Evolutionary conservation across 2,329 filamentous ascomycete species (phyloP).

Genomic region (Talaromyces islandicus): DNA sequence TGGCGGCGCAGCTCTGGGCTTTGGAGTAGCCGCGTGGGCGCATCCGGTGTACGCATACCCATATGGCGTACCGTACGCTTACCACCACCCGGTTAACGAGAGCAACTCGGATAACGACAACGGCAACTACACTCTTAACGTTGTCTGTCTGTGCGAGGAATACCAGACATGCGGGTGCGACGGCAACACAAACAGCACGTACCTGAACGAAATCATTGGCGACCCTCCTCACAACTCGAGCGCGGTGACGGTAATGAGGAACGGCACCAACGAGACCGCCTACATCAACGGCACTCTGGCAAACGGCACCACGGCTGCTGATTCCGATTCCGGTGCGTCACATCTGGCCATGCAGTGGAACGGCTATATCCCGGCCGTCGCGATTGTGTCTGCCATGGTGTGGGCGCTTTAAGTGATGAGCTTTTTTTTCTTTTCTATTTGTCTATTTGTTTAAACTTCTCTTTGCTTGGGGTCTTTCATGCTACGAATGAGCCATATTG

Average conservation of each 20-base stretch:
- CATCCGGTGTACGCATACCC: constrained; percentile 52
- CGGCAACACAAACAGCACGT: constrained; percentile 39
- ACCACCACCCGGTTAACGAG: constrained; percentile 34
- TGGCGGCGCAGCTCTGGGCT: constrained; percentile 39
- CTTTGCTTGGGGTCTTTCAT: not conserved
- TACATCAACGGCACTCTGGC: constrained; percentile 44
- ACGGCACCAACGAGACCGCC: constrained; percentile 34
- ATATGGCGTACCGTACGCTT: constrained; percentile 44
- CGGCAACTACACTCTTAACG: constrained; percentile 46
- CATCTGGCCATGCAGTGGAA: constrained; percentile 22
- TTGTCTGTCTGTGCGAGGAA: constrained; percentile 52
- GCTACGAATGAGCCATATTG: not conserved
- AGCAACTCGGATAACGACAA: constrained; percentile 24
- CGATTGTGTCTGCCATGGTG: constrained; percentile 28
- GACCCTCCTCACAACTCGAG: constrained; percentile 34
- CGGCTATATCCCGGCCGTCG: constrained; percentile 39
- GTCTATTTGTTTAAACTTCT: not conserved
- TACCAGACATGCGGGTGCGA: constrained; percentile 55
- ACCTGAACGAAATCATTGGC: constrained; percentile 37
- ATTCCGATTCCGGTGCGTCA: constrained; percentile 20
- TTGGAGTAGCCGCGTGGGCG: constrained; percentile 50
- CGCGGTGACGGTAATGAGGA: constrained; percentile 30
- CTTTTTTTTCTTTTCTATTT: not conserved
- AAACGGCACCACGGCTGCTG: constrained; percentile 38
- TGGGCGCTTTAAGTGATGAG: constrained; percentile 19